Base-by-base conservation (phyloP, 1,284 basidiomycete species). In the Taiwanofungus camphoratus region DNA sequence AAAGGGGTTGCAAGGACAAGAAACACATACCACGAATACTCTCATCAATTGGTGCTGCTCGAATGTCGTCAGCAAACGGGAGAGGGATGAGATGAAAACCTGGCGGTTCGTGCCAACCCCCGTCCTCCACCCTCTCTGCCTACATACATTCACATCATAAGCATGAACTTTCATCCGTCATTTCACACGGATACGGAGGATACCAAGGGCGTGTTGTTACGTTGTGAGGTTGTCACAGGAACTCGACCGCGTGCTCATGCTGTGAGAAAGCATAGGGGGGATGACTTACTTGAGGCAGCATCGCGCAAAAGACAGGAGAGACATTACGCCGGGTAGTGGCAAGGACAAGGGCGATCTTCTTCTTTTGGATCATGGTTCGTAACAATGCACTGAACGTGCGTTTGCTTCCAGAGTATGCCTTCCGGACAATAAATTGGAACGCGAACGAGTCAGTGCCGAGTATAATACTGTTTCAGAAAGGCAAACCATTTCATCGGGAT, bases 51-150 rank as follows among this genome's bases (percentile, higher is more conserved):
- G 88, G 85, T 5, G 83, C 82, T 23, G 77, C 73, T 36, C 95
- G 82, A 38, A 99, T 85, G 57, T 99, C 96, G 59, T 99, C 95
- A 5, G 89, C 87, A 58, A 88, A 99, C 0, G 95, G 94, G 19
- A 98, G 65, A 8, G 85, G 82, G 47, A 97, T 87, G 40, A 98
- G 71, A 65, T 98, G 91, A 61, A 99, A 90, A 1, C 96, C 96
- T 1, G 90, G 82, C 16, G 95, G 91, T 40, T 87, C 81, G 31
- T 76, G 73, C 75, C 91, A 85, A 1, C 88, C 89, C 6, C 74
- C 78, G 33, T 84, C 79, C 37, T 85, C 81, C 26, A 72, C 66
- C 24, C 76, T 76, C 62, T 95, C 91, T 50, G 81, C 83, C 77
- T 90, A 56, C 6, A 45, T 39, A 36, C 7, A 7, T 18, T 38